A percentile compares a stretch with the other conserved stretches of the same genome.
Conservation (phyloP, 495 filamentous ascomycete species). For the Neurospora africana region DNA sequence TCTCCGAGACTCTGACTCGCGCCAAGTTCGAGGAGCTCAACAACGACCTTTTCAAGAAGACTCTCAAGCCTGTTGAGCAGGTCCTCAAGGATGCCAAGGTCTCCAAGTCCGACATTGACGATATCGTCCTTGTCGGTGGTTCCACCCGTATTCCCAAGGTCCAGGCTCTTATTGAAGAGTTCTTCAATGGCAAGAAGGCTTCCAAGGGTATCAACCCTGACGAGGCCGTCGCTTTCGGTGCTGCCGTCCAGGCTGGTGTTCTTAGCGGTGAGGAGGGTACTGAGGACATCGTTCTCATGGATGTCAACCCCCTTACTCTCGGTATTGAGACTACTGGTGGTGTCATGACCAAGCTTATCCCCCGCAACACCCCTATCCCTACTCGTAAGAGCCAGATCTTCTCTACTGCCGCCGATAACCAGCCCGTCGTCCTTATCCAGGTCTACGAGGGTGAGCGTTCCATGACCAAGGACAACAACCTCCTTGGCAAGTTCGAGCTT, state of each 20-base stretch:
- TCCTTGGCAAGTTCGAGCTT: slow-evolving; percentile 95
- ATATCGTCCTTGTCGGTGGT: slow-evolving; percentile 86
- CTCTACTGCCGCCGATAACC: slow-evolving; percentile 96
- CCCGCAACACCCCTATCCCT: slow-evolving; percentile 89
- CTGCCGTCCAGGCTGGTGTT: slow-evolving; percentile 94
- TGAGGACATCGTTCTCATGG: slow-evolving; percentile 77
- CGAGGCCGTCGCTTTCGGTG: slow-evolving; percentile 95
- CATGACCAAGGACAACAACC: slow-evolving; percentile 94
- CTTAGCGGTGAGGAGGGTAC: slow-evolving; percentile 78
- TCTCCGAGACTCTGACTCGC: slow-evolving; percentile 94
- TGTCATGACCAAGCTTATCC: slow-evolving; percentile 96
- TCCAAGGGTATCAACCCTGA: slow-evolving; percentile 99
- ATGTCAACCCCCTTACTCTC: slow-evolving; percentile 95
- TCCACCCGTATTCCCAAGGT: slow-evolving; percentile 98
- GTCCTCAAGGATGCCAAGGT: slow-evolving; percentile 87
- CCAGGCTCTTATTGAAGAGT: slow-evolving; percentile 88
- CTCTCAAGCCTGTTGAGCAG: slow-evolving; percentile 97
- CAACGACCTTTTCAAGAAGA: slow-evolving; percentile 97
- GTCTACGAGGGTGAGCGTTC: slow-evolving; percentile 94
- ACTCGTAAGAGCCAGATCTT: slow-evolving; percentile 97
- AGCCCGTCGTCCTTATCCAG: slow-evolving; percentile 94
- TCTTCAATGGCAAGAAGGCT: slow-evolving; percentile 86
- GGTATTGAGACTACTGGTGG: slow-evolving; percentile 98
- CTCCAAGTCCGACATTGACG: slow-evolving; percentile 75
- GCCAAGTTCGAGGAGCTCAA: slow-evolving; percentile 99